Base-by-base conservation (phyloP, 306 rosid species). In the Begonia loranthoides region DNA sequence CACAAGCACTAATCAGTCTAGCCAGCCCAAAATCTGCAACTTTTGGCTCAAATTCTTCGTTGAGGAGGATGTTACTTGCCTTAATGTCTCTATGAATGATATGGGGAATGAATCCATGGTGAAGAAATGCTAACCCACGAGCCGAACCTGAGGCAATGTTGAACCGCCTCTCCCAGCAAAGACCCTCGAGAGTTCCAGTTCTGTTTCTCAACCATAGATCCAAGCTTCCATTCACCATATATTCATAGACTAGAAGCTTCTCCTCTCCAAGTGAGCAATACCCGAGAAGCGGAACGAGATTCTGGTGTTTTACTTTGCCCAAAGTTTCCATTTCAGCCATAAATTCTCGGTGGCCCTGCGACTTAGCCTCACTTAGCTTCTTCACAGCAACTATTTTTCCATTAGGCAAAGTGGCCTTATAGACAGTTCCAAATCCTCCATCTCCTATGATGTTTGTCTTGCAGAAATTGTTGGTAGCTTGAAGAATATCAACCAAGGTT, bases 251-350 rank as follows among this genome's bases (percentile, higher is more conserved):
- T 53, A 92, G 96, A 28, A 92, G 87, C 67, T 92, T 92, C 65
- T 92, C 94, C 63, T 92, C 94, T 0, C 82, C 93, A 14, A 80
- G 43, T 39, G 99, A 92, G 72, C 99, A 92, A 69, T 92, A 92
- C 9, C 99, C 99, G 13, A 92, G 88, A 68, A 92, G 57, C 24
- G 88, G 67, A 33, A 92, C 96, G 1, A 92, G 93, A 43, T 92
- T 92, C 24, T 73, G 78, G 69, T 92, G 99, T 75, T 86, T 86
- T 47, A 92, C 96, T 76, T 92, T 92, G 44, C 99, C 99, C 41
- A 92, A 60, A 45, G 99, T 92, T 64, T 92, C 99, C 99, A 92
- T 92, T 73, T 92, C 99, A 2, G 99, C 99, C 13, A 78, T 76
- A 53, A 92, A 92, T 62, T 92, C 99, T 0, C 99, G 80, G 13